Conservation (phyloP, 2,329 filamentous ascomycete genomes). For the Pseudogymnoascus verrucosus region DNA sequence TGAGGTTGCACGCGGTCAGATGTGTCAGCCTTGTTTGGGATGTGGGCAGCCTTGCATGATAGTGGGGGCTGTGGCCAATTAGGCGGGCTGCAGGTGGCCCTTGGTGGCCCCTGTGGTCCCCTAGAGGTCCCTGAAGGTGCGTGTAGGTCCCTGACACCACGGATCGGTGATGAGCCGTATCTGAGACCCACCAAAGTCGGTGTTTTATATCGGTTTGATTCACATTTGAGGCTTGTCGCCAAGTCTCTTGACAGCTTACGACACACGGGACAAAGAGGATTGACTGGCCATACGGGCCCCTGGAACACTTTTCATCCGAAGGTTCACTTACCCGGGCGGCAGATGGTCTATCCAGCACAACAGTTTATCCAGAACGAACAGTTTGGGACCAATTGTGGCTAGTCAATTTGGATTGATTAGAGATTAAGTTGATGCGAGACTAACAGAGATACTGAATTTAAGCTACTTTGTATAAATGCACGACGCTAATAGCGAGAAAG, state of each 20-base stretch:
- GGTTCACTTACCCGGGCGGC: not conserved
- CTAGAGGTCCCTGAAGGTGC: conserved; percentile 1
- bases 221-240: conserved; percentile 3
- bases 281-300: not conserved
- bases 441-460: conserved; percentile 7
- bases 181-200: not conserved
- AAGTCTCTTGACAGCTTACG: not conserved
- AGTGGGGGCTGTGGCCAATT: not conserved
- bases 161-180: not conserved
- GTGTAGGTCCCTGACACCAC: not conserved
- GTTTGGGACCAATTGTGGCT: not conserved
- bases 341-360: not conserved
- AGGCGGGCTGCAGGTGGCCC: not conserved
- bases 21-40: conserved; percentile 1
- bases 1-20: not conserved
- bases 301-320: not conserved
- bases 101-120: not conserved
- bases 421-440: conserved; percentile 5
- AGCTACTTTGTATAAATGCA: conserved; percentile 8
- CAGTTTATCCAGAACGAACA: not conserved
- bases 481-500: conserved; percentile 5
- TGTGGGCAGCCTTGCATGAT: not conserved
- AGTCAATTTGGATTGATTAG: conserved; percentile 3
- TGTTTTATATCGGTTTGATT: conserved; percentile 5
- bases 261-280: not conserved